These are phyloP conservation scores for Talaromyces marneffei DNA, from an alignment of 2,329 filamentous ascomycete species.

Conservation along the genomic window DNA sequence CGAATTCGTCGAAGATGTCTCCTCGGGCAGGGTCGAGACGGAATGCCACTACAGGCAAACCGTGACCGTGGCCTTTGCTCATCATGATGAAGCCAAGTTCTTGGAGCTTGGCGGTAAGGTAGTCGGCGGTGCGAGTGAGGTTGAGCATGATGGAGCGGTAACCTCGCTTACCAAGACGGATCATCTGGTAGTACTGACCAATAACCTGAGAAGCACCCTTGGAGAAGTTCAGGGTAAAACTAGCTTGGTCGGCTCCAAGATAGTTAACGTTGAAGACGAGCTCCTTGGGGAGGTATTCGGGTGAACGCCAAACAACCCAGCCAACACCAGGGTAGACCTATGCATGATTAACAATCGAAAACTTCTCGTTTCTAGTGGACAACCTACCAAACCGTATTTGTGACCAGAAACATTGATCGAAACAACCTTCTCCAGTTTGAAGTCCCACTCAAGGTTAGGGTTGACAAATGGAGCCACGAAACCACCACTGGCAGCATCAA, in stretches of 20 bases:
- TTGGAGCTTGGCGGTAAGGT: slow-evolving; percentile 68
- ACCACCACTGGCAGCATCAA: slow-evolving; percentile 85
- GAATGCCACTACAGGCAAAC: slow-evolving; percentile 86
- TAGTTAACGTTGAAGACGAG: slow-evolving; percentile 99
- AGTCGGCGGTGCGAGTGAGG: slow-evolving; percentile 82
- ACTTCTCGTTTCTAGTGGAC: background rate
- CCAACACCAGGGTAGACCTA: slow-evolving; percentile 82
- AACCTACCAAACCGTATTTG: slow-evolving; percentile 61
- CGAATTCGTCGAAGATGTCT: slow-evolving; percentile 66
- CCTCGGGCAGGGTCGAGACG: slow-evolving; percentile 57
- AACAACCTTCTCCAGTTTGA: slow-evolving; percentile 78
- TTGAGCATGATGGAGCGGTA: slow-evolving; percentile 94
- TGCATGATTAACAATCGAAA: background rate
- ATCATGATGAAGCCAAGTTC: slow-evolving; percentile 80
- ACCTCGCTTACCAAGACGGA: slow-evolving; percentile 85
- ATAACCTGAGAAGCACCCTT: slow-evolving; percentile 93
- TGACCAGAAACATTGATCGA: slow-evolving; percentile 94
- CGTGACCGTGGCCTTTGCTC: slow-evolving; percentile 69
- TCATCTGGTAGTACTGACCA: slow-evolving; percentile 95
- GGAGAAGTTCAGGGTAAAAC: slow-evolving; percentile 95
- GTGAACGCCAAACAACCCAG: slow-evolving; percentile 83
- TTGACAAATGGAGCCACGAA: slow-evolving; percentile 90
- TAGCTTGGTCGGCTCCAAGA: slow-evolving; percentile 88
- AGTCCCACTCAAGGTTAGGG: slow-evolving; percentile 83
- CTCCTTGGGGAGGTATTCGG: slow-evolving; percentile 79